Evolutionary conservation across 176 grass and related monocot species (phyloP).

Genomic region (Luzula sylvatica): DNA sequence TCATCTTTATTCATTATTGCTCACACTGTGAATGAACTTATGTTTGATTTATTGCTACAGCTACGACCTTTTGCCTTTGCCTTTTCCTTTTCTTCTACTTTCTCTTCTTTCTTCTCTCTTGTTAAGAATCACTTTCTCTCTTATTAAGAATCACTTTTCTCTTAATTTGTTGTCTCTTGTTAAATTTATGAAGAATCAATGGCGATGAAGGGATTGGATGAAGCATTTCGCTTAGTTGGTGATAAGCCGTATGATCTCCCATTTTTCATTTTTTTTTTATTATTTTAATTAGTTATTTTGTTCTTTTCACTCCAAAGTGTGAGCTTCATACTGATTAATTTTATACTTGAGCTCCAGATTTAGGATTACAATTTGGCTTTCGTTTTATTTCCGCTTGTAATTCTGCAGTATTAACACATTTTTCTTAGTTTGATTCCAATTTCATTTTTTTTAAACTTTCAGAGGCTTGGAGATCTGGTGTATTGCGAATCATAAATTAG

Average conservation of each 20-base stretch:
- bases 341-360: neutral
- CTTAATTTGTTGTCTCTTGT: too few relatives aligned
- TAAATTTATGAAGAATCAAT: constrained; percentile 1
- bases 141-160: too few relatives aligned
- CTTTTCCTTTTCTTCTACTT: too few relatives aligned
- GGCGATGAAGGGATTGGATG: constrained; percentile 64
- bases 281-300: neutral
- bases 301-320: too few relatives aligned
- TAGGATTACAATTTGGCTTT: neutral
- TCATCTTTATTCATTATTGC: too few relatives aligned
- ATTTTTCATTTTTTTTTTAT: neutral
- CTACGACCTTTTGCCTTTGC: too few relatives aligned
- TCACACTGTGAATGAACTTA: too few relatives aligned
- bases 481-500: constrained; percentile 32
- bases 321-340: too few relatives aligned
- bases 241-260: constrained; percentile 37
- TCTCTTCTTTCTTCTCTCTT: too few relatives aligned
- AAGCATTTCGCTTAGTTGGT: constrained; percentile 54
- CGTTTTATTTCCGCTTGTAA: neutral
- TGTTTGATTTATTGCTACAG: too few relatives aligned
- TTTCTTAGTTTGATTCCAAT: neutral
- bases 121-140: too few relatives aligned
- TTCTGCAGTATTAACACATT: neutral
- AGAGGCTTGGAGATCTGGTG: constrained; percentile 81
- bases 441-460: constrained; percentile 2